Percentiles rank a stretch among this genome's conserved stretches.
Evolutionary conservation across 805 yeast species (phyloP).

Genomic region (Lipomyces mesembrius): DNA sequence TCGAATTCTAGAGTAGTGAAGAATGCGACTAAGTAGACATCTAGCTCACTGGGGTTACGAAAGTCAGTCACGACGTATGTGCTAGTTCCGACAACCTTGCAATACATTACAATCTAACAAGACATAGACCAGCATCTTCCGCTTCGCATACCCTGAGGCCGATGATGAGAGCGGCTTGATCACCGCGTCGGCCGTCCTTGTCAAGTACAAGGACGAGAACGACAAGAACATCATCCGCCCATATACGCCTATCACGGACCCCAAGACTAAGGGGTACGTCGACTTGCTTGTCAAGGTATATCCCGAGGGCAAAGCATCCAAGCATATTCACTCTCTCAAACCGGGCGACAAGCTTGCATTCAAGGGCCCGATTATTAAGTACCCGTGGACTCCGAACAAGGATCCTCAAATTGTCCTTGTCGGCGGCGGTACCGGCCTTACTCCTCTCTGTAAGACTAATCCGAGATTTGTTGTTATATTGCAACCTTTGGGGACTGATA

Average conservation of each 20-base stretch:
- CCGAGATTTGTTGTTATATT: not conserved
- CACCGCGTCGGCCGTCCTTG: slow-evolving; percentile 75
- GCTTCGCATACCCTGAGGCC: slow-evolving; percentile 38
- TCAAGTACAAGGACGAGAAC: slow-evolving; percentile 73
- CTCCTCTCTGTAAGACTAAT: slow-evolving; percentile 62
- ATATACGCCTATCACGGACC: slow-evolving; percentile 80
- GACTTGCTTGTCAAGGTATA: slow-evolving; percentile 84
- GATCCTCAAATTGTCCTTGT: slow-evolving; percentile 78
- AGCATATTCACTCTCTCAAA: slow-evolving; percentile 70
- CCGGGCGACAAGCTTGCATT: slow-evolving; percentile 81
- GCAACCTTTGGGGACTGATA: not conserved
- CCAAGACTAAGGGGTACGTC: slow-evolving; percentile 70
- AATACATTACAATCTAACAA: not conserved
- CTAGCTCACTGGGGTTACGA: slow-evolving; percentile 28
- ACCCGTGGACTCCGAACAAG: slow-evolving; percentile 87
- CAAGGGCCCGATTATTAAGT: slow-evolving; percentile 93
- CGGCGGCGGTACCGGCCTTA: slow-evolving; percentile 97
- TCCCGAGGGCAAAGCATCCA: slow-evolving; percentile 81
- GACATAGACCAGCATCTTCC: slow-evolving; percentile 28
- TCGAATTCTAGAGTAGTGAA: not conserved
- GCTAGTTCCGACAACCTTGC: not conserved
- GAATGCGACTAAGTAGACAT: not conserved
- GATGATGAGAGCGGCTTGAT: slow-evolving; percentile 36
- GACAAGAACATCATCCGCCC: slow-evolving; percentile 85
- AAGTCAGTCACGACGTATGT: slow-evolving; percentile 30